Percentiles rank a stretch among this genome's conserved stretches.
Conservation (phyloP, 2,329 filamentous ascomycete species). For the Claviceps sp. region DNA sequence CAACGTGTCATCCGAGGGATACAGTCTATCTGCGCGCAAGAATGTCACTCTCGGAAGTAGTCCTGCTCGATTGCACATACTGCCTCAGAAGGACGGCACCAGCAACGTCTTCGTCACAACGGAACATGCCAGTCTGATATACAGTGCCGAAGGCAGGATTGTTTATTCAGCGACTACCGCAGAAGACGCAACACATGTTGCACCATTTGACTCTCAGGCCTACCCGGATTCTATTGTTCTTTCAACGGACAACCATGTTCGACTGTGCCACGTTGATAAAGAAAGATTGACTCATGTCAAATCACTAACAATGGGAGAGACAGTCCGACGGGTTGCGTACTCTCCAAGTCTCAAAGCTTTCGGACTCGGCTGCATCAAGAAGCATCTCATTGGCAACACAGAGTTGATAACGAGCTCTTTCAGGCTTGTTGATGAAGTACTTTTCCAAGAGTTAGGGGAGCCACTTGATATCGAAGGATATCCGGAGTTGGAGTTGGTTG, state of each 20-base stretch:
- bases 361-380: constrained; percentile 72
- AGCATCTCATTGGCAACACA: constrained; percentile 54
- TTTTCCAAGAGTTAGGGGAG: constrained; percentile 64
- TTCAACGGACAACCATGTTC: constrained; percentile 62
- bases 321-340: constrained; percentile 77
- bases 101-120: constrained; percentile 85
- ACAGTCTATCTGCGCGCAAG: constrained; percentile 57
- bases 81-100: constrained; percentile 54
- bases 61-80: constrained; percentile 65
- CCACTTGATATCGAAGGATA: constrained; percentile 45
- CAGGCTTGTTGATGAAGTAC: constrained; percentile 77
- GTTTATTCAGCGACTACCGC: constrained; percentile 91
- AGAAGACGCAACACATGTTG: constrained; percentile 69
- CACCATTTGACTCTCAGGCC: constrained; percentile 66
- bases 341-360: constrained; percentile 68
- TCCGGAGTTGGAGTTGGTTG: constrained; percentile 55
- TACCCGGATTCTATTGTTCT: constrained; percentile 73
- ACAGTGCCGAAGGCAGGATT: constrained; percentile 73
- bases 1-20: constrained; percentile 48
- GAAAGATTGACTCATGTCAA: constrained; percentile 82
- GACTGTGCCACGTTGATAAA: constrained; percentile 68
- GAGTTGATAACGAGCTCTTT: constrained; percentile 73
- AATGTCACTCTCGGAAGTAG: constrained; percentile 76
- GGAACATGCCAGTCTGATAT: constrained; percentile 88
- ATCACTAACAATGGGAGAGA: constrained; percentile 64